These are phyloP conservation scores for Phytophthora capsici DNA, from an alignment of 352 stramenopile genomes.

Conservation along the genomic window DNA sequence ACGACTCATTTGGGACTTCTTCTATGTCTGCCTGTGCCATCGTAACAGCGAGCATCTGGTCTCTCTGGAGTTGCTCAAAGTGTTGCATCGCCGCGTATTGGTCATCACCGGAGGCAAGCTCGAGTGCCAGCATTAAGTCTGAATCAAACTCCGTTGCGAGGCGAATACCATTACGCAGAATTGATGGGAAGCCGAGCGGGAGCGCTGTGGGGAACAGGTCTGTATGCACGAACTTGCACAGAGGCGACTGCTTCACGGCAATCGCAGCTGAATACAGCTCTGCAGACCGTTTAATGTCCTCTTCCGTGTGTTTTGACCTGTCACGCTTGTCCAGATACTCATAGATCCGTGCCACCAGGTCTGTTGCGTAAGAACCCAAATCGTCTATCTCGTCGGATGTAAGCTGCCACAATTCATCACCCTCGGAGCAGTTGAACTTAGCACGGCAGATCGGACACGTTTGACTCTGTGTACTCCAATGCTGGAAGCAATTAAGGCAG, in stretches of 20 bases:
- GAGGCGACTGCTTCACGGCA: constrained; percentile 51
- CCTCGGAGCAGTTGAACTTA: constrained; percentile 78
- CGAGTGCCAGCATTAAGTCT: constrained; percentile 68
- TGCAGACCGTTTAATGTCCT: constrained; percentile 53
- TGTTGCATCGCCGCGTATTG: constrained; percentile 71
- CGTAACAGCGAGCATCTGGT: constrained; percentile 58
- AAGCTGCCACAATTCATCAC: constrained; percentile 77
- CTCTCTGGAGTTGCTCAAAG: constrained; percentile 61
- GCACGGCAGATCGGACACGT: constrained; percentile 81
- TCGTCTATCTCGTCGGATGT: constrained; percentile 76
- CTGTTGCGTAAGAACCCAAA: constrained; percentile 76
- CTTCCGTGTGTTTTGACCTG: constrained; percentile 45
- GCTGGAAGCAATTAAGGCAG: constrained; percentile 78
- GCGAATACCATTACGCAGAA: constrained; percentile 43
- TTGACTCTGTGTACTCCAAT: constrained; percentile 82
- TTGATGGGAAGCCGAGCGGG: constrained; percentile 55
- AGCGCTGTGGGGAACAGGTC: constrained; percentile 61
- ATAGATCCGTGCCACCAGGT: constrained; percentile 79
- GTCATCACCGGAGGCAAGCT: constrained; percentile 66
- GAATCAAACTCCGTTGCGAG: constrained; percentile 59
- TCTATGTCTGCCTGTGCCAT: constrained; percentile 60
- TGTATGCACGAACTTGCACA: constrained; percentile 61
- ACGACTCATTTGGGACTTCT: constrained; percentile 55
- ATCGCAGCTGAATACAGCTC: constrained; percentile 54
- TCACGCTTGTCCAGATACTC: constrained; percentile 80